These are phyloP conservation scores for Viola odorata DNA, from an alignment of 345 rosid species.

Conservation along the genomic window DNA sequence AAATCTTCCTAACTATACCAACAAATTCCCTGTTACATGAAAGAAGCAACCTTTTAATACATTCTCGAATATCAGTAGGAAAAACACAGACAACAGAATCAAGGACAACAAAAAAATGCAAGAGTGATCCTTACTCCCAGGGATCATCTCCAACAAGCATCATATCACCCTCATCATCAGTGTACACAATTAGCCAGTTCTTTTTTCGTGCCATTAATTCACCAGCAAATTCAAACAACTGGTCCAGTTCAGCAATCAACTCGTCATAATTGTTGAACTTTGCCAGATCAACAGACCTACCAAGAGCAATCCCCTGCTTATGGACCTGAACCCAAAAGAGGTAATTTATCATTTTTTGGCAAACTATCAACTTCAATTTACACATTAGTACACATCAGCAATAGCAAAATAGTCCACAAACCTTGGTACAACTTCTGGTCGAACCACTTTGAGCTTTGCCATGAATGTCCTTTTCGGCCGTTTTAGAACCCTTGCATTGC, in stretches of 20 bases:
- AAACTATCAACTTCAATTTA: too few relatives aligned
- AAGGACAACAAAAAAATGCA: neutral
- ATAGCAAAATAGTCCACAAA: constrained; percentile 1
- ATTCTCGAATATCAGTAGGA: neutral
- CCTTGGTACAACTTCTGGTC: constrained; percentile 50
- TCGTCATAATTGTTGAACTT: constrained; percentile 41
- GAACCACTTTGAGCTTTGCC: constrained; percentile 32
- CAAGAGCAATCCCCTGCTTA: constrained; percentile 50
- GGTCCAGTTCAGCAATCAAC: constrained; percentile 44
- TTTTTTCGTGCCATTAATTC: constrained; percentile 35
- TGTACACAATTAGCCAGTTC: constrained; percentile 47
- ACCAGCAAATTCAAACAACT: constrained; percentile 47
- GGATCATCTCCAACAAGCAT: constrained; percentile 66
- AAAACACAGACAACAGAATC: neutral
- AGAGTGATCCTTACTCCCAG: constrained; percentile 39
- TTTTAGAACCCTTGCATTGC: constrained; percentile 20
- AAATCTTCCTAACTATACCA: constrained; percentile 46
- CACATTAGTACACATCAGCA: too few relatives aligned
- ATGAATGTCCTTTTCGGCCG: constrained; percentile 29
- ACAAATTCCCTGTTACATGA: constrained; percentile 44
- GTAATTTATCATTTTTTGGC: neutral
- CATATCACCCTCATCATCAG: constrained; percentile 52
- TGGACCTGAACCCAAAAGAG: constrained; percentile 29
- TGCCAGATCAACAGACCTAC: constrained; percentile 49
- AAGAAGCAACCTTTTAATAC: neutral